Evolutionary conservation across 306 rosid species (phyloP), one percentile per base, ranked within the genome.

Genomic region (Pachyrhizus erosus): DNA sequence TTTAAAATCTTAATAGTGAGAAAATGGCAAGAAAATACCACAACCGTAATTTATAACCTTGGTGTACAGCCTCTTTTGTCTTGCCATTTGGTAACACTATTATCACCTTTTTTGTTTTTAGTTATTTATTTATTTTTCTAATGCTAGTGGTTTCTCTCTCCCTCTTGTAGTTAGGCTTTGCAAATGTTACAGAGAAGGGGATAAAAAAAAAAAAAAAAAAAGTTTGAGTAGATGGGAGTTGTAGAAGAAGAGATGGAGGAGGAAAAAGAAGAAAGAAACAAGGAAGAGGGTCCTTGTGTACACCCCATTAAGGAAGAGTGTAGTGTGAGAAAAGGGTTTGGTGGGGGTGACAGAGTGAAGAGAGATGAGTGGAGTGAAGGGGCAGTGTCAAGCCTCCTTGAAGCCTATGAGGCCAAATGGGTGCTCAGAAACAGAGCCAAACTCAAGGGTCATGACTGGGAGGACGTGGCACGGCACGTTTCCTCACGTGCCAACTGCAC

Each of bases 291-390:
- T 76, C 83, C 94, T 82, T 91, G 78, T 66, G 79, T 57, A 0
- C 6, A 80, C 67, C 75, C 90, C 26, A 54, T 24, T 43, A 88
- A 88, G 21, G 88, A 82, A 84, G 94, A 91, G 75, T 87, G 94
- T 8, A n/a, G 23, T 5, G 26, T 37, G 29, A 66, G 49, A 39
- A 39, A 37, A 21, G 9, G 29, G 14, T 51, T 79, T 24, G 79
- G 80, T 17, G 27, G 84, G 0, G 57, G 87, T 8, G 96, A 92
- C 5, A 87, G 98, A 66, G 54, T 93, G 24, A 96, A 96, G 84
- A 87, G 99, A 51, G 99, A 96, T 78, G 99, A 96, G 81, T 96
- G 99, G 98, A 96, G 99, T 80, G 99, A 96, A 89, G 99, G 99
- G 3, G 99, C 98, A 0, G 98, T 96, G 33, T 86, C 94, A 0